These are phyloP conservation scores for Globisporangium spinosum DNA, from an alignment of 352 stramenopile genomes.

Conservation along the genomic window DNA sequence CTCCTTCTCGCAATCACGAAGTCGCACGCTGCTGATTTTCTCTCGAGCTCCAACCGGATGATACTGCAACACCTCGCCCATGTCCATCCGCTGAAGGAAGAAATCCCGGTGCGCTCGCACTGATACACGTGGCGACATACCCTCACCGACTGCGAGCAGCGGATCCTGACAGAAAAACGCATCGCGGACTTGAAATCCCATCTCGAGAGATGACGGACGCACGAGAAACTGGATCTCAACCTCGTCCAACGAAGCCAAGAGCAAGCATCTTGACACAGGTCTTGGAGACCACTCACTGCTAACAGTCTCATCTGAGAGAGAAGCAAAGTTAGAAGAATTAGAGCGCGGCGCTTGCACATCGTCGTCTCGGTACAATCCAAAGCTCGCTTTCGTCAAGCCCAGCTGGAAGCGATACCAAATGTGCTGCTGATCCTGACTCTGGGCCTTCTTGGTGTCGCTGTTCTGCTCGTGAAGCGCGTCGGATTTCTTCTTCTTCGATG, in stretches of 20 bases:
- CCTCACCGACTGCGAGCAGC: neutral
- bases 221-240: slow-evolving; percentile 75
- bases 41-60: slow-evolving; percentile 49
- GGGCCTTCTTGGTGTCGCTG: neutral
- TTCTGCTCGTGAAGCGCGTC: neutral
- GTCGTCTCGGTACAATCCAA: slow-evolving; percentile 48
- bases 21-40: slow-evolving; percentile 71
- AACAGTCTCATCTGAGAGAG: neutral
- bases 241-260: slow-evolving; percentile 48
- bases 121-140: neutral
- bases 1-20: slow-evolving; percentile 64
- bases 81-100: slow-evolving; percentile 75
- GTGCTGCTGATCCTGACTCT: slow-evolving; percentile 44
- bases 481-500: slow-evolving; percentile 1
- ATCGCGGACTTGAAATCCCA: slow-evolving; percentile 66
- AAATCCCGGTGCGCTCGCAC: slow-evolving; percentile 29
- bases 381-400: slow-evolving; percentile 44
- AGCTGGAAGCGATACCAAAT: slow-evolving; percentile 83
- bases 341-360: slow-evolving; percentile 13
- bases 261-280: slow-evolving; percentile 7
- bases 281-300: slow-evolving; percentile 3
- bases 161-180: slow-evolving; percentile 55
- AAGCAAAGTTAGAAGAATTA: slow-evolving; percentile 3
- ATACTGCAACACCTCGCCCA: slow-evolving; percentile 62
- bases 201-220: slow-evolving; percentile 54